phyloP scores from a whole-genome alignment of 2,329 filamentous ascomycete genomes.

The Trichoderma citrinoviride region DNA sequence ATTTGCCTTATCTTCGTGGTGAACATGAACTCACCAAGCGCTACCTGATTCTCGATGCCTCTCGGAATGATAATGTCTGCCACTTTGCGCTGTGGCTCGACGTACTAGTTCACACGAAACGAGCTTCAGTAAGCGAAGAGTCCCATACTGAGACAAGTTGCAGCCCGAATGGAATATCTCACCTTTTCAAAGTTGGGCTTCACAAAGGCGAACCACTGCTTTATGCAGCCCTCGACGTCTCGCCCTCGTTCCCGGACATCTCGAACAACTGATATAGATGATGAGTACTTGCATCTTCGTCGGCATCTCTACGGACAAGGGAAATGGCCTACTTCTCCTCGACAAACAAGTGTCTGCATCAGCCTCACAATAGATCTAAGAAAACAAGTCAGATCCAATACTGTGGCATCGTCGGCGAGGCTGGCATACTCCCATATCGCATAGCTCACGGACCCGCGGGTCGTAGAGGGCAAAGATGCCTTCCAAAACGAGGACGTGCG shows the following conservation, averaged over 20 bases:
- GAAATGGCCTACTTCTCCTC: slow-evolving; percentile 64
- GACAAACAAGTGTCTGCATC: slow-evolving; percentile 93
- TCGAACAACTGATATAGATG: slow-evolving; percentile 60
- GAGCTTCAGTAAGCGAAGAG: not conserved
- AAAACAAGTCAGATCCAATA: slow-evolving; percentile 9
- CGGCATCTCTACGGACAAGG: not conserved
- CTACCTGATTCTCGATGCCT: slow-evolving; percentile 91
- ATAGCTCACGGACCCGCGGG: slow-evolving; percentile 73
- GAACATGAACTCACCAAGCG: slow-evolving; percentile 71
- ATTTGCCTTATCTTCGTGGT: too few relatives aligned
- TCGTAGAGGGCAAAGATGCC: slow-evolving; percentile 96
- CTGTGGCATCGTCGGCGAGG: not conserved
- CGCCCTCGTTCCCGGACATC: slow-evolving; percentile 87
- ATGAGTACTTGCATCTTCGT: slow-evolving; percentile 14
- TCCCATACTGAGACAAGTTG: not conserved
- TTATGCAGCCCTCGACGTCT: slow-evolving; percentile 92
- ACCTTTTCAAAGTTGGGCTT: slow-evolving; percentile 93
- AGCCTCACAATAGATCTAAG: slow-evolving; percentile 88
- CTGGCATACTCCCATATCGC: slow-evolving; percentile 76
- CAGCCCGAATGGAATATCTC: slow-evolving; percentile 17
- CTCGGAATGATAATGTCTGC: slow-evolving; percentile 95
- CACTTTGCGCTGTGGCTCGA: slow-evolving; percentile 85
- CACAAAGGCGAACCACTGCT: slow-evolving; percentile 95
- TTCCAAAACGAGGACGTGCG: slow-evolving; percentile 91
- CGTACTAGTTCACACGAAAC: slow-evolving; percentile 52